Evolutionary conservation across 495 filamentous ascomycete species (phyloP).

Genomic region (Annulohypoxylon nitens): DNA sequence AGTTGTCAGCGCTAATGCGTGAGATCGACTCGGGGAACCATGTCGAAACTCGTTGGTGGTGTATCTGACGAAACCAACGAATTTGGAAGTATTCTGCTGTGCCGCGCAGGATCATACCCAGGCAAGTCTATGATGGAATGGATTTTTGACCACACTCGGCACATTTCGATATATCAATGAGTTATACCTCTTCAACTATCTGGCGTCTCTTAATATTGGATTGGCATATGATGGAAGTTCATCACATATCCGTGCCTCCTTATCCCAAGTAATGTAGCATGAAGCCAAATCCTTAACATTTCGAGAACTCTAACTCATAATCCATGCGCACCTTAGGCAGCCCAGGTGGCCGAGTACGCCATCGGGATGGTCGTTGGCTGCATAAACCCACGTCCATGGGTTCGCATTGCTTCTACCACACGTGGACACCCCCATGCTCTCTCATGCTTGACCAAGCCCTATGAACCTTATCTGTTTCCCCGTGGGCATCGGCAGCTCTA

Average conservation of each 20-base stretch:
- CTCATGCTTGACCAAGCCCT: slow-evolving; percentile 7
- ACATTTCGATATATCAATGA: background rate
- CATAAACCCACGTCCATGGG: slow-evolving; percentile 33
- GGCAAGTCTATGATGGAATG: background rate
- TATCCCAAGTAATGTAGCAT: background rate
- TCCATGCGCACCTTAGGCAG: background rate
- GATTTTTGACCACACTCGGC: background rate
- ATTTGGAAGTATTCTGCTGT: slow-evolving; percentile 12
- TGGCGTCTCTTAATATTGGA: background rate
- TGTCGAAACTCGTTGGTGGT: slow-evolving; percentile 18
- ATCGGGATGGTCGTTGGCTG: slow-evolving; percentile 6
- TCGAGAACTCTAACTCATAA: background rate
- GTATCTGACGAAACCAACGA: background rate
- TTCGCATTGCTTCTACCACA: slow-evolving; percentile 34
- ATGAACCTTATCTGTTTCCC: slow-evolving; percentile 19
- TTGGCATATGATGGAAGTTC: background rate
- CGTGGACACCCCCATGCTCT: slow-evolving; percentile 30
- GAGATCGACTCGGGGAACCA: slow-evolving; percentile 40
- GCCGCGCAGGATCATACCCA: slow-evolving; percentile 6
- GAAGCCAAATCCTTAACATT: background rate
- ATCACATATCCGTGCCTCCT: background rate
- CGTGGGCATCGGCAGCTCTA: slow-evolving; percentile 8
- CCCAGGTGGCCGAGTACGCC: slow-evolving; percentile 18
- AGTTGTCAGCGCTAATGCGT: slow-evolving; percentile 42
- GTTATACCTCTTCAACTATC: background rate